Conservation (phyloP, 1,284 basidiomycete species). For the Tetrapyrgos nigripes region DNA sequence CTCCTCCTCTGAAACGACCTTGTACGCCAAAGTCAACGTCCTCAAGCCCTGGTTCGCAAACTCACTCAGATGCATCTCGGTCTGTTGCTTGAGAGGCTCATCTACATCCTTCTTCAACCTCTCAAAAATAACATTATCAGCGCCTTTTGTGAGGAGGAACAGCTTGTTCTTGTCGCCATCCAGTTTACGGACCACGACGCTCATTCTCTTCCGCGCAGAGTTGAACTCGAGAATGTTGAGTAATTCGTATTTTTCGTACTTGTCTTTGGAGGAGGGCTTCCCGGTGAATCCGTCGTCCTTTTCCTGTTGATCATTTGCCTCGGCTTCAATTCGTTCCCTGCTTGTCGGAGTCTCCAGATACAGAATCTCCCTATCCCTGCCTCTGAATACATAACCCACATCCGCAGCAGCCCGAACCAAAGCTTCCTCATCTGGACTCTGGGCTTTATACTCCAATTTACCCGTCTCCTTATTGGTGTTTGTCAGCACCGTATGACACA, state of each 20-base stretch:
- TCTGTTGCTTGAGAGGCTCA: conserved; percentile 76
- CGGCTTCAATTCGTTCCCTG: conserved; percentile 39
- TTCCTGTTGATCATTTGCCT: no score
- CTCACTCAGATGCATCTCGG: conserved; percentile 85
- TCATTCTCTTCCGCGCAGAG: conserved; percentile 95
- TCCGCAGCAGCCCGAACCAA: conserved; percentile 97
- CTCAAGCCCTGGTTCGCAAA: conserved; percentile 91
- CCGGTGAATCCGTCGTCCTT: not conserved
- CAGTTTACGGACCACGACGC: conserved; percentile 82
- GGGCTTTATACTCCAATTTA: conserved; percentile 92
- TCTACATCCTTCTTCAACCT: conserved; percentile 70
- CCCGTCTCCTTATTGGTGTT: conserved; percentile 73
- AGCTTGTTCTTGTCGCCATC: conserved; percentile 69
- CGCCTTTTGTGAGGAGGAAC: conserved; percentile 86
- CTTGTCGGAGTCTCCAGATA: conserved; percentile 86
- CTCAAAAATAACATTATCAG: conserved; percentile 96
- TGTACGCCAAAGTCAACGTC: conserved; percentile 94
- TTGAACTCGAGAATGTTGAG: conserved; percentile 97
- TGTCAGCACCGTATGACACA: conserved; percentile 96
- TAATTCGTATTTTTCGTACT: conserved; percentile 85
- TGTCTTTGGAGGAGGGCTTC: not conserved
- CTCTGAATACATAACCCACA: conserved; percentile 92
- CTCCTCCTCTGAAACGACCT: conserved; percentile 78
- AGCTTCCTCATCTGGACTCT: conserved; percentile 96
- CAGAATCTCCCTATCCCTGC: conserved; percentile 84